Evolutionary conservation across 2,329 filamentous ascomycete species (phyloP), one percentile per base, ranked within the genome.

Genomic region (Microcyclospora tardicrescens): DNA sequence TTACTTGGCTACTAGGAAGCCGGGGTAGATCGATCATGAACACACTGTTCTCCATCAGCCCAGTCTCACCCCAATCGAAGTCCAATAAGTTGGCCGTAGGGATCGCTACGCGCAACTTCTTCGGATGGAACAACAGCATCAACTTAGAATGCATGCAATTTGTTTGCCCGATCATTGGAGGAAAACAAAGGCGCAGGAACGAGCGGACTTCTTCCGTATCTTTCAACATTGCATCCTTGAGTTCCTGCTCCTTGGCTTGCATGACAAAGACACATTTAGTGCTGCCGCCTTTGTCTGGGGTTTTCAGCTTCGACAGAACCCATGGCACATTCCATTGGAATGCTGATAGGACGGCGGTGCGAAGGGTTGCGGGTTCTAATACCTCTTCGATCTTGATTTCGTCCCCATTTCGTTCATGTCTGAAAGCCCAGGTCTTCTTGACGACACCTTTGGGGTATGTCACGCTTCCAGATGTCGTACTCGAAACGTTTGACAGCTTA

Each of bases 81-180:
- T 75, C 69, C 10, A 82, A 78, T 35, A 95, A 65, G 52, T 98
- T 98, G 1, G 86, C 91, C 3, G 81, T 89, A 0, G 91, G 86
- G 2, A 96, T 68, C 1, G 81, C 89, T 33, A 98, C 69, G 6
- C 91, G 76, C 12, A 95, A 61, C 56, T 86, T 78, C 1, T 63
- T 63, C 0, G 72, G 63, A 50, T 85, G 84, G 51, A 86, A 89
- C n/a, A 96, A 69, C 1, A 96, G 62, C 72, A 93, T 87, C 33
- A 96, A 67, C 57, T 98, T 96, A 36, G 85, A 93, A 60, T 96
- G 91, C 86, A 96, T 94, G 51, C 72, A 78, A 16, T 78, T 80
- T 5, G 75, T 63, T 34, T 73, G 67, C 2, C 76, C 73, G 31
- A 75, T 67, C 83, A 95, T 89, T 2, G 73, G 72, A 12, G 89